Evolutionary conservation across 2,329 filamentous ascomycete species (phyloP).

Genomic region (Nothophoma quercina): DNA sequence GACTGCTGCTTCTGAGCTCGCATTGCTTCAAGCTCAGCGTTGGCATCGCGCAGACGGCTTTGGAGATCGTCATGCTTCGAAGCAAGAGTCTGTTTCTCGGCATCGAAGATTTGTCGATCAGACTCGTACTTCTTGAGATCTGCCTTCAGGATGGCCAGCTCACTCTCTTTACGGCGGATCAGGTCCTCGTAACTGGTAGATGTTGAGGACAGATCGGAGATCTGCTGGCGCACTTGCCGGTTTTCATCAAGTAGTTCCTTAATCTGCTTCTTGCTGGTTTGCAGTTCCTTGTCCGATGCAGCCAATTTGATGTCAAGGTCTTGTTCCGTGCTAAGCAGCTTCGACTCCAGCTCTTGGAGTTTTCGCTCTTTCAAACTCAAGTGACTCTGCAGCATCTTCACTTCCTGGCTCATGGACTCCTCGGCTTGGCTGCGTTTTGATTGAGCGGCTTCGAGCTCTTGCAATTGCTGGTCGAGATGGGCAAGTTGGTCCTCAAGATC

Average conservation of each 20-base stretch:
- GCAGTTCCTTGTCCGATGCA: constrained; percentile 79
- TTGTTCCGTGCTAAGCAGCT: constrained; percentile 84
- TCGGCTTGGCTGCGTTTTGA: constrained; percentile 79
- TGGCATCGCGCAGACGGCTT: constrained; percentile 78
- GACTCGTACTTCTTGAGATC: constrained; percentile 85
- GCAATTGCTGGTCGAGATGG: constrained; percentile 74
- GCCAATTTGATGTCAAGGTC: constrained; percentile 87
- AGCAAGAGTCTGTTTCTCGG: constrained; percentile 75
- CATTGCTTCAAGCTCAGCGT: constrained; percentile 87
- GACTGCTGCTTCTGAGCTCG: constrained; percentile 83
- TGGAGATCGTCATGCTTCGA: constrained; percentile 82
- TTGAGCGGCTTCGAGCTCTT: constrained; percentile 73
- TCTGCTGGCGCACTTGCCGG: constrained; percentile 80
- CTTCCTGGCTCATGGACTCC: constrained; percentile 78
- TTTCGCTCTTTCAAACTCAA: constrained; percentile 89
- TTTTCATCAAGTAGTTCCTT: constrained; percentile 82
- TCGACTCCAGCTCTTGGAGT: constrained; percentile 82
- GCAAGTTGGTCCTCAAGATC: constrained; percentile 72
- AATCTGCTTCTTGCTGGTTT: constrained; percentile 75
- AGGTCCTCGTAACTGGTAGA: constrained; percentile 96
- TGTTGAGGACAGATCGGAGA: constrained; percentile 85
- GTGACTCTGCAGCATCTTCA: constrained; percentile 92
- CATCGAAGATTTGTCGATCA: constrained; percentile 79
- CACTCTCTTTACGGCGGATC: constrained; percentile 91
- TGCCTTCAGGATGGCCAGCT: constrained; percentile 81